Evolutionary conservation across 495 filamentous ascomycete genomes (phyloP), one percentile per base, ranked within the genome.

Genomic region (Daldinia caldariorum): DNA sequence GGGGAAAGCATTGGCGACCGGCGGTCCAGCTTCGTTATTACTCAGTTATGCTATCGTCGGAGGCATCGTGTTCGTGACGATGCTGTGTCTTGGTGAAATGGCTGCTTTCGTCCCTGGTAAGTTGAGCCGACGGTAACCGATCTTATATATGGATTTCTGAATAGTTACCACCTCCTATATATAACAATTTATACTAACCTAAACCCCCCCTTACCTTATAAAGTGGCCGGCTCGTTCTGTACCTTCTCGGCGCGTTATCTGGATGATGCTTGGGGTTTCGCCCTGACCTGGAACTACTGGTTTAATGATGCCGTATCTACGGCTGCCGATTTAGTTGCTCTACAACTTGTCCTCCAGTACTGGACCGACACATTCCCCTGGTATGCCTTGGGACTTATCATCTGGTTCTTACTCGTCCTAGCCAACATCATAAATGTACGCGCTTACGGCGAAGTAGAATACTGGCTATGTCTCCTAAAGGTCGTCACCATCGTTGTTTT

Each of bases 401-500:
- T 90, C 71, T 88, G 89, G 78, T 82, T 90, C 13, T 53, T 90
- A 31, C 85, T 92, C 37, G 61, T 90, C 9, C 59, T 76, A 37
- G 78, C 90, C 32, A 90, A 91, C 66, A 84, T 89, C 64, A 81
- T 90, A 60, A 83, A 87, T 3, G 86, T 91, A 13, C 74, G 80
- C 1, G 84, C 86, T 60, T 90, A 88, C 67, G 89, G 89, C 47
- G 89, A 92, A 77, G 84, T 88, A 13, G 88, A 89, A 71, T 91
- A 90, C 74, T 82, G 83, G 76, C 88, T 90, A 62, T 86, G 88
- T 13, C 82, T 84, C 58, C 76, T 91, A 73, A 91, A 91, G 67
- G 86, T 91, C 54, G 76, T 91, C 64, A 87, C 87, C 45, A 86
- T 91, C 55, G 73, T 91, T 34, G 88, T 90, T 13, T 77, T 88